Percentiles rank a stretch among this genome's conserved stretches.
Conservation (phyloP, 148 eudicot species). For the Spergularia bocconei region DNA sequence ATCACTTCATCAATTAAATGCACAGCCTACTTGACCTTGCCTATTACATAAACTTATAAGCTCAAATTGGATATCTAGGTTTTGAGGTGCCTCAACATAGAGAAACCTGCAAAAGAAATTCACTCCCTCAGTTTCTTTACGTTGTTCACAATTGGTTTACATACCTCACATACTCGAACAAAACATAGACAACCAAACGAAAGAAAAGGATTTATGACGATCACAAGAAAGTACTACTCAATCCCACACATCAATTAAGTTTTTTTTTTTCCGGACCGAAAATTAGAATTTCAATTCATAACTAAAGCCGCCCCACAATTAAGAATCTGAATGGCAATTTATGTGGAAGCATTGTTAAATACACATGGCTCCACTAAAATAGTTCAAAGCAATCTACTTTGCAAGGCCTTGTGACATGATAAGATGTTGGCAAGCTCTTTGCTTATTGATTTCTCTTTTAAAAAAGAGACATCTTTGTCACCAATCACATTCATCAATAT, state of each 20-base stretch:
- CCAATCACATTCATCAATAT: background rate
- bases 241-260: too few species aligned
- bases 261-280: too few species aligned
- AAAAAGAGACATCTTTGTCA: background rate
- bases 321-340: background rate
- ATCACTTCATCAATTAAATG: conserved; percentile 7
- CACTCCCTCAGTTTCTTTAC: too few species aligned
- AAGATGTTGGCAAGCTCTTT: background rate
- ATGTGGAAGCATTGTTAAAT: background rate
- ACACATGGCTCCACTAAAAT: conserved; percentile 1
- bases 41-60: background rate
- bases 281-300: too few species aligned
- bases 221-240: too few species aligned
- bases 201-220: too few species aligned
- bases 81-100: too few species aligned
- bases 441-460: background rate
- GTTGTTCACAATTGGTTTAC: too few species aligned
- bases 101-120: too few species aligned
- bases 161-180: too few species aligned
- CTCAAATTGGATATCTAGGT: too few species aligned
- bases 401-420: background rate
- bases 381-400: background rate
- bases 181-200: too few species aligned
- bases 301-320: background rate
- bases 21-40: background rate